Conservation (phyloP, 2,329 filamentous ascomycete genomes). For the Diaporthe ilicicola region DNA sequence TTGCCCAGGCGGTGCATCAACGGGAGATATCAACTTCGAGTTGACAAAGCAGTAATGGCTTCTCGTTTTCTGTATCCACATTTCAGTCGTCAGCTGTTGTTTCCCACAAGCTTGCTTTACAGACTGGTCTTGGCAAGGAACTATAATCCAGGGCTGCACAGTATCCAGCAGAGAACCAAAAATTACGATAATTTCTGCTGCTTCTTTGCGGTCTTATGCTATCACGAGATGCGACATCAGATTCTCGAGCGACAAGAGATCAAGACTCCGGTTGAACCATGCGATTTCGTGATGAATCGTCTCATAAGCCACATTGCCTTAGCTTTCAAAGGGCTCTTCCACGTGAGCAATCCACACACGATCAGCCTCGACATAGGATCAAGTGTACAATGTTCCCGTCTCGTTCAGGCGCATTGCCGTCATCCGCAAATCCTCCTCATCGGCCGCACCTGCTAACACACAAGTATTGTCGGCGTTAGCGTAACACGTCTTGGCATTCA, state of each 20-base stretch:
- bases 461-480: neutral
- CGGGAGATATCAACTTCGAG: slow-evolving; percentile 54
- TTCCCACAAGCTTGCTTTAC: neutral
- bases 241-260: too few relatives aligned
- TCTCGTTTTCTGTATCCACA: neutral
- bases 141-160: too few relatives aligned
- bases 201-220: too few relatives aligned
- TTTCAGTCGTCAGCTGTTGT: neutral
- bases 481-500: slow-evolving; percentile 11
- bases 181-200: too few relatives aligned
- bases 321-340: neutral
- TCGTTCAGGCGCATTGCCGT: slow-evolving; percentile 21
- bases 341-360: slow-evolving; percentile 15
- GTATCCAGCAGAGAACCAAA: too few relatives aligned
- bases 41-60: slow-evolving; percentile 39
- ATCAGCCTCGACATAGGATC: neutral
- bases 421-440: neutral
- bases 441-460: neutral
- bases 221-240: too few relatives aligned
- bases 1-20: slow-evolving; percentile 57
- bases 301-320: neutral
- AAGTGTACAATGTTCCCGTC: slow-evolving; percentile 1
- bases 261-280: too few relatives aligned
- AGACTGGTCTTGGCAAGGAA: too few relatives aligned
- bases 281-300: too few relatives aligned